These are phyloP conservation scores for Ganoderma leucocontextum DNA, from an alignment of 1,284 basidiomycete species.

Conservation along the genomic window DNA sequence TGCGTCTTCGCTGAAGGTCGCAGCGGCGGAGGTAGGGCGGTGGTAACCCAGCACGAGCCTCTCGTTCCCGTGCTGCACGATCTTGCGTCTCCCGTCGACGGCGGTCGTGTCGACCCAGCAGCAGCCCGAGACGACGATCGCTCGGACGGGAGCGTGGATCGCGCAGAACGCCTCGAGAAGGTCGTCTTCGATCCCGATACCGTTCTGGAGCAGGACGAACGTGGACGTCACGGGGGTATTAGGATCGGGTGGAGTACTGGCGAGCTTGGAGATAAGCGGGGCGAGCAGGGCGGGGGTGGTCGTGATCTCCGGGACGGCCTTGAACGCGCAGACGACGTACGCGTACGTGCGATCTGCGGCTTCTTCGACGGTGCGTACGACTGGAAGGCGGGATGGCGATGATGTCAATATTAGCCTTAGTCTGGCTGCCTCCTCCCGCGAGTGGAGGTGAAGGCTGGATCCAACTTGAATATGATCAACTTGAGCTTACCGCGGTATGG, in stretches of 20 bases:
- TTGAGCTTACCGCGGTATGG: slow-evolving; percentile 42
- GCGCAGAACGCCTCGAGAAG: slow-evolving; percentile 39
- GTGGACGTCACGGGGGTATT: slow-evolving; percentile 32
- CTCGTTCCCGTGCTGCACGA: slow-evolving; percentile 45
- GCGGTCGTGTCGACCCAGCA: slow-evolving; percentile 51
- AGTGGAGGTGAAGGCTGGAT: neutral
- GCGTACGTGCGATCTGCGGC: slow-evolving; percentile 46
- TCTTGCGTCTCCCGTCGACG: slow-evolving; percentile 40
- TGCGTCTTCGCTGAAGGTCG: slow-evolving; percentile 28
- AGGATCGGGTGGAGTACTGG: slow-evolving; percentile 5
- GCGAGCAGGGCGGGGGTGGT: slow-evolving; percentile 42
- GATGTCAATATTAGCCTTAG: slow-evolving; percentile 6
- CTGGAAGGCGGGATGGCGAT: slow-evolving; percentile 27
- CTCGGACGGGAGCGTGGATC: slow-evolving; percentile 9
- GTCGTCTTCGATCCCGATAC: slow-evolving; percentile 50
- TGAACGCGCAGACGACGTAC: slow-evolving; percentile 45
- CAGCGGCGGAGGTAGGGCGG: slow-evolving; percentile 22
- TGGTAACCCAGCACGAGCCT: slow-evolving; percentile 47
- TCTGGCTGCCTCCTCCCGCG: neutral
- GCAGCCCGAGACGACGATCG: slow-evolving; percentile 45
- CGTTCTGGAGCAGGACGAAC: slow-evolving; percentile 50
- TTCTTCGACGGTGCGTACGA: slow-evolving; percentile 42
- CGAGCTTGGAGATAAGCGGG: slow-evolving; percentile 38
- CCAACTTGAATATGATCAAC: neutral
- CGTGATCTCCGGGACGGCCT: slow-evolving; percentile 45